Base-by-base conservation (phyloP, 2,329 filamentous ascomycete species). In the Botrytis hyacinthi region DNA sequence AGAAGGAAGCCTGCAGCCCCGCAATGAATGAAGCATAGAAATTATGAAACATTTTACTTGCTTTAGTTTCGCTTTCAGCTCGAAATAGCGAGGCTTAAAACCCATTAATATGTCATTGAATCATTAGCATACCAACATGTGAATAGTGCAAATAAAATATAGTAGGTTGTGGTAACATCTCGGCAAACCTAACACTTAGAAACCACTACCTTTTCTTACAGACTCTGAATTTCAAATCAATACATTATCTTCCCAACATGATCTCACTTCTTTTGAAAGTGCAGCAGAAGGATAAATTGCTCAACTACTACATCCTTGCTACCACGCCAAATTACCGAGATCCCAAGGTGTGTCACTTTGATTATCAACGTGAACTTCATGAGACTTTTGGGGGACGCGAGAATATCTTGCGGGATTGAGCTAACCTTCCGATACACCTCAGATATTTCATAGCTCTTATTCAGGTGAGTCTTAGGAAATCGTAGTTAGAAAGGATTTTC, bases 401-500 rank as follows among this genome's bases (percentile, higher is more conserved):
- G 48, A 6, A n/a, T 7, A 2, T n/a, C 1, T n/a, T 54, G 26
- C 48, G 6, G 26, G 4, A n/a, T 5, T n/a, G 26, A 14, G 14
- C 14, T n/a, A 54, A n/a, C 26, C 10, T n/a, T n/a, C n/a, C 7
- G 2, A 20, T n/a, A 3, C 18, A 7, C 32, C 1, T 26, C 44
- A 51, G 12, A 51, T 26, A 26, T 51, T 1, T 5, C 29, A 51
- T 7, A 3, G 35, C 29, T 7, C 12, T 26, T n/a, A 37, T 35
- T n/a, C 37, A 14, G 0, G 18, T 3, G 3, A 35, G 22, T 3
- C 1, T 12, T 1, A 3, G 5, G 3, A 32, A 10, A 32, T 6
- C 1, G 9, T 10, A 32, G 2, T 5, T 22, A 35, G 29, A 44
- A 44, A 44, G 3, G 1, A 18, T 26, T 44, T 29, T 5, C 32